These are phyloP conservation scores for Apiospora phragmitis DNA, from an alignment of 2,329 filamentous ascomycete species.

Conservation along the genomic window DNA sequence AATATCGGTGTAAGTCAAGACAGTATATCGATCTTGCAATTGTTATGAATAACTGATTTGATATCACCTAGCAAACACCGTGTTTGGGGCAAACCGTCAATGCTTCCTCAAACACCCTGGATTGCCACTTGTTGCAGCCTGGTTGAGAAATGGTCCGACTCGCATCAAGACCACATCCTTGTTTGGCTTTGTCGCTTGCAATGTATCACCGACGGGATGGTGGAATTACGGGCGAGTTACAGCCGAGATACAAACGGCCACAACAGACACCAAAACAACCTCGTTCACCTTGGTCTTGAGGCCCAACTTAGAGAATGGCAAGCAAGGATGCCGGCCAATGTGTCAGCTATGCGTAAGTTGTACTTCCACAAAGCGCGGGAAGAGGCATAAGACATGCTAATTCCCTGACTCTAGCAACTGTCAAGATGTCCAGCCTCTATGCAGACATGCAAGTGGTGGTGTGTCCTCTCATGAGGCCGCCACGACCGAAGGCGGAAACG, in stretches of 20 bases:
- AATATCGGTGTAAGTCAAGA: conserved; percentile 39
- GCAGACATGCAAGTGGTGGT: conserved; percentile 41
- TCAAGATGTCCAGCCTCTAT: conserved; percentile 36
- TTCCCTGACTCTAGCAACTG: conserved; percentile 26
- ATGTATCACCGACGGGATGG: conserved; percentile 40
- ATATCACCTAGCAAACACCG: not conserved
- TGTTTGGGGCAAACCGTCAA: not conserved
- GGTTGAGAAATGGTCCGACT: conserved; percentile 38
- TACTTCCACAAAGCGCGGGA: not conserved
- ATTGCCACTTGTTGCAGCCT: conserved; percentile 45
- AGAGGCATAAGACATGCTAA: not conserved
- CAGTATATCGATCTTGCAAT: not conserved
- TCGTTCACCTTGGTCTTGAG: conserved; percentile 50
- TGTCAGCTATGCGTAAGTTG: conserved; percentile 31
- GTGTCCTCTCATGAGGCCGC: conserved; percentile 35
- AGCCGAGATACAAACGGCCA: conserved; percentile 23
- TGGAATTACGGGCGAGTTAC: conserved; percentile 29
- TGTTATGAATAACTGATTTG: not conserved
- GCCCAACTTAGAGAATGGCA: conserved; percentile 46
- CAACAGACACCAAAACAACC: conserved; percentile 40
- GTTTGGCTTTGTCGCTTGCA: conserved; percentile 44
- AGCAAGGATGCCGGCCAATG: conserved; percentile 33
- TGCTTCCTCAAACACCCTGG: conserved; percentile 42
- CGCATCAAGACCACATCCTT: conserved; percentile 43
- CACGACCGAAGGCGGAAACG: conserved; percentile 1